Evolutionary conservation across 768 basidiomycete genomes (phyloP).

Genomic region (Peribolospora kevripleyi): DNA sequence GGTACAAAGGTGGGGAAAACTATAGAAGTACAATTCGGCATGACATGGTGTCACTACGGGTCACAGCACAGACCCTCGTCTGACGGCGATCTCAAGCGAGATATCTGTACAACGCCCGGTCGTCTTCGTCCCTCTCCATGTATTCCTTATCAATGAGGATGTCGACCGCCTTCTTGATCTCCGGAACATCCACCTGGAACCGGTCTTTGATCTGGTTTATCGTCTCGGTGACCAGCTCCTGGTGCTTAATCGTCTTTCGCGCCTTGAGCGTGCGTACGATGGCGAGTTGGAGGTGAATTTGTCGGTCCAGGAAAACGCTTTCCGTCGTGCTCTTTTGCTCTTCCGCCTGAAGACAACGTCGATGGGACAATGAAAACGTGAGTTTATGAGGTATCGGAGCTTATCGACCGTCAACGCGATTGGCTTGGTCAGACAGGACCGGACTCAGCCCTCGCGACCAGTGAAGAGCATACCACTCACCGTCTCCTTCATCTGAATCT

Average conservation of each 20-base stretch:
- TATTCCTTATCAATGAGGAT: slow-evolving; percentile 45
- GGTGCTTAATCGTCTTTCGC: slow-evolving; percentile 55
- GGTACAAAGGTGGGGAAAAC: no score
- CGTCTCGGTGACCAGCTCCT: slow-evolving; percentile 54
- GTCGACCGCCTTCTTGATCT: slow-evolving; percentile 41
- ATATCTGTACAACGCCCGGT: slow-evolving; percentile 50
- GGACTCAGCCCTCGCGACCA: not conserved
- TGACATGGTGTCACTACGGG: no score
- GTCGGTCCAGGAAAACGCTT: slow-evolving; percentile 66
- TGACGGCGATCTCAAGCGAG: slow-evolving; percentile 30
- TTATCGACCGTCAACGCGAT: not conserved
- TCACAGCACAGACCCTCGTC: not conserved
- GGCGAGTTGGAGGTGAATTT: slow-evolving; percentile 66
- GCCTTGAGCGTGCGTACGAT: slow-evolving; percentile 95
- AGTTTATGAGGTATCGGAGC: not conserved
- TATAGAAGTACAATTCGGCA: no score
- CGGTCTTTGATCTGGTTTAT: slow-evolving; percentile 68
- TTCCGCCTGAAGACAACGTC: slow-evolving; percentile 35
- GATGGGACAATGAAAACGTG: not conserved
- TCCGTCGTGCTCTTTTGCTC: slow-evolving; percentile 61
- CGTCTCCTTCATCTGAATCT: slow-evolving; percentile 80
- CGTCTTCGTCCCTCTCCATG: slow-evolving; percentile 46
- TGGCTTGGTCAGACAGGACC: not conserved
- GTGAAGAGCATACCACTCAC: slow-evolving; percentile 26
- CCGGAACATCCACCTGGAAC: slow-evolving; percentile 58